phyloP scores from a whole-genome alignment of 331 rosid genomes.

The Dryas integrifolia region DNA sequence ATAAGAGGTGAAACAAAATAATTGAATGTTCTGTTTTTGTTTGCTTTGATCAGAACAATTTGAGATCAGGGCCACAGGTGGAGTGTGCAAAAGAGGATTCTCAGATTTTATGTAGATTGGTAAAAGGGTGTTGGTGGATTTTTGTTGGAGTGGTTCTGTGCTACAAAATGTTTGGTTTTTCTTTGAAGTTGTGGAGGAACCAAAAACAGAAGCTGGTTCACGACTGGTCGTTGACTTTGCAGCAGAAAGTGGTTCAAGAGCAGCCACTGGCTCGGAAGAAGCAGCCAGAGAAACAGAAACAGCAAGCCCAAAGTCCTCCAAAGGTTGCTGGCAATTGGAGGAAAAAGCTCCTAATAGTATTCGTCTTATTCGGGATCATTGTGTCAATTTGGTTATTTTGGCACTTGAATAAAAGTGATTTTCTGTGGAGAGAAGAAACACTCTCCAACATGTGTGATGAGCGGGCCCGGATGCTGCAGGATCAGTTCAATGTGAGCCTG shows the following conservation, averaged over 20 bases:
- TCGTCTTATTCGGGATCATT: slow-evolving; percentile 49
- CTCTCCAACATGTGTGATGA: slow-evolving; percentile 96
- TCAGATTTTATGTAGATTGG: slow-evolving; percentile 30
- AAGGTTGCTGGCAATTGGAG: slow-evolving; percentile 76
- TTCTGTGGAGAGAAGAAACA: slow-evolving; percentile 64
- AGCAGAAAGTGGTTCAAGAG: slow-evolving; percentile 22
- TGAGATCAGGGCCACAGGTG: slow-evolving; percentile 34
- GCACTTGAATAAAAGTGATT: slow-evolving; percentile 47
- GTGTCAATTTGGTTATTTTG: slow-evolving; percentile 61
- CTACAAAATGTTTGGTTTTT: slow-evolving; percentile 40
- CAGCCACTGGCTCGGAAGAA: slow-evolving; percentile 23
- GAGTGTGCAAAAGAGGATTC: slow-evolving; percentile 32
- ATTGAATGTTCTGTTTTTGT: slow-evolving; percentile 22
- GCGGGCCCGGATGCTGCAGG: slow-evolving; percentile 96
- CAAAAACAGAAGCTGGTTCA: slow-evolving; percentile 37
- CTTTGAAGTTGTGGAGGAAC: slow-evolving; percentile 39
- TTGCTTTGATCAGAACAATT: slow-evolving; percentile 30
- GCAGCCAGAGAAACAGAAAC: slow-evolving; percentile 36
- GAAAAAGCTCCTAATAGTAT: slow-evolving; percentile 50
- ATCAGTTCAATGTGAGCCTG: slow-evolving; percentile 93
- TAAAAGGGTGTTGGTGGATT: slow-evolving; percentile 50
- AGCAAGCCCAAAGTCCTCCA: slow-evolving; percentile 37
- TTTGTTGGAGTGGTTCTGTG: slow-evolving; percentile 51
- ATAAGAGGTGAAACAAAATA: background rate
- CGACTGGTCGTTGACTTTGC: slow-evolving; percentile 34